Evolutionary conservation across 768 basidiomycete species (phyloP).

Genomic region (Russula vinacea): DNA sequence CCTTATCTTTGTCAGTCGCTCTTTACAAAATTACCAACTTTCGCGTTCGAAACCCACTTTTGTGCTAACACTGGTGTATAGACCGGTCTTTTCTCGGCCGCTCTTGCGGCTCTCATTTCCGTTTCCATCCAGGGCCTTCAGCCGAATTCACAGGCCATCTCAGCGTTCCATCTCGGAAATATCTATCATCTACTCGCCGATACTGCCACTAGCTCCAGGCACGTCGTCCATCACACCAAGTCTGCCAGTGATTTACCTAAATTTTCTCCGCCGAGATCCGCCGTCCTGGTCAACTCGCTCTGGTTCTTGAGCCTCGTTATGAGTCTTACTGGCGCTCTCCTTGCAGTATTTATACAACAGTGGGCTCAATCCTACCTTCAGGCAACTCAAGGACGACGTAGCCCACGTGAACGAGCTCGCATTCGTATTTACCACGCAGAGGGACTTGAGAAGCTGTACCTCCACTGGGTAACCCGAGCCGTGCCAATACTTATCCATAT

Average conservation of each 20-base stretch:
- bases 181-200: constrained; percentile 8
- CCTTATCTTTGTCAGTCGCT: constrained; percentile 19
- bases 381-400: constrained; percentile 30
- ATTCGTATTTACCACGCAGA: constrained; percentile 40
- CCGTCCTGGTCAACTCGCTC: constrained; percentile 41
- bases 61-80: neutral
- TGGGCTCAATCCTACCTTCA: constrained; percentile 45
- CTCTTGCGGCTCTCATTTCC: constrained; percentile 21
- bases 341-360: constrained; percentile 48
- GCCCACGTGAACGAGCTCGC: constrained; percentile 38
- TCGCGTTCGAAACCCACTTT: neutral
- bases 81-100: constrained; percentile 27
- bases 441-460: constrained; percentile 42
- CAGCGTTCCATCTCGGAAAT: constrained; percentile 11
- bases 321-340: constrained; percentile 44
- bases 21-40: too few species aligned
- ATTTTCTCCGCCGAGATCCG: constrained; percentile 32
- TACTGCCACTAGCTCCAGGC: neutral
- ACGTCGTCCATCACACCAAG: neutral
- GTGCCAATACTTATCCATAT: constrained; percentile 50
- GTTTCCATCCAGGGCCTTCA: constrained; percentile 16
- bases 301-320: constrained; percentile 42
- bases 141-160: constrained; percentile 7
- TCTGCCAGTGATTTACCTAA: constrained; percentile 12
- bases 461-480: constrained; percentile 42